A percentile compares a stretch with the other conserved stretches of the same genome.
Conservation (phyloP, 1,284 basidiomycete genomes). For the Marasmius sp. region DNA sequence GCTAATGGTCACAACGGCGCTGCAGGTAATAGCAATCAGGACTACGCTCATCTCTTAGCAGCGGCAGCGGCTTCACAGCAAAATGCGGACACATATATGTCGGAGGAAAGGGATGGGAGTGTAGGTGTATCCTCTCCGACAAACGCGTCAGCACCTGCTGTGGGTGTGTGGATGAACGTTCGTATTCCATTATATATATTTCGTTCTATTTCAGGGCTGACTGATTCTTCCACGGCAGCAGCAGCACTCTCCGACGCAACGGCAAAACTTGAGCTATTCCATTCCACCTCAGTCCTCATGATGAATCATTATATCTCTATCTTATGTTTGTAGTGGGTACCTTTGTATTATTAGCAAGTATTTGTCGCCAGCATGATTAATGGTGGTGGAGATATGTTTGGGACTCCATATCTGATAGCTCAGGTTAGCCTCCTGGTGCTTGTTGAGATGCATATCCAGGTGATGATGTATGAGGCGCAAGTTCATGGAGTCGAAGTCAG, state of each 20-base stretch:
- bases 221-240: not conserved
- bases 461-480: too few relatives aligned
- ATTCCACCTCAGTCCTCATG: not conserved
- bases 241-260: not conserved
- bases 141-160: not conserved
- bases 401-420: too few relatives aligned
- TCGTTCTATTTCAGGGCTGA: not conserved
- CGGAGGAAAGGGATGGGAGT: slow-evolving; percentile 56
- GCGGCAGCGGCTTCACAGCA: slow-evolving; percentile 50
- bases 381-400: too few relatives aligned
- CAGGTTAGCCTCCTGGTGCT: too few relatives aligned
- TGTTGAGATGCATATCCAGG: too few relatives aligned
- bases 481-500: too few relatives aligned
- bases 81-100: slow-evolving; percentile 51
- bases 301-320: not conserved
- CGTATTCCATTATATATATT: not conserved
- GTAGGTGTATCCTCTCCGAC: not conserved
- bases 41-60: slow-evolving; percentile 55
- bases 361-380: too few relatives aligned
- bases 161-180: slow-evolving; percentile 3
- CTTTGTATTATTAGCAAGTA: not conserved
- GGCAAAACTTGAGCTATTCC: not conserved
- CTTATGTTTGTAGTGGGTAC: not conserved
- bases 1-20: slow-evolving; percentile 17
- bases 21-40: slow-evolving; percentile 30